A percentile compares a stretch with the other conserved stretches of the same genome.
Conservation (phyloP, 2,329 filamentous ascomycete species). For the Aspergillus persii region DNA sequence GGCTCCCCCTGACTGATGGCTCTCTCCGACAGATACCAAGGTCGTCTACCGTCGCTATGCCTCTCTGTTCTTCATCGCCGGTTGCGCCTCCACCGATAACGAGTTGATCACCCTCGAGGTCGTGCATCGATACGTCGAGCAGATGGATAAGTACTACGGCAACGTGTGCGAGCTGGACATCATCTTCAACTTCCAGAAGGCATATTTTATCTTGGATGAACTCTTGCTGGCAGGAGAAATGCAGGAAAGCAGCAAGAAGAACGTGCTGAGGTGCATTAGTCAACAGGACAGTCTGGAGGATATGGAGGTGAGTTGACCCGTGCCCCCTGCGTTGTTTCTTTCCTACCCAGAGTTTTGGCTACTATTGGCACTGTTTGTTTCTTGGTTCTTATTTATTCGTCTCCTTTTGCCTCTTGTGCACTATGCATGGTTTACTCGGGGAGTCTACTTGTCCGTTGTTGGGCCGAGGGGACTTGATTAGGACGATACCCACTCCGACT, state of each 20-base stretch:
- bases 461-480: no score
- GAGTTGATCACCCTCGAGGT: slow-evolving; percentile 98
- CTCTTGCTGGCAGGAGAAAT: slow-evolving; percentile 91
- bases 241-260: slow-evolving; percentile 99
- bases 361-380: background rate
- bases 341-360: background rate
- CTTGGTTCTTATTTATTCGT: background rate
- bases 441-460: no score
- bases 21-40: slow-evolving; percentile 72
- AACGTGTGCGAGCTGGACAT: slow-evolving; percentile 99
- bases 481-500: background rate
- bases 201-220: slow-evolving; percentile 98
- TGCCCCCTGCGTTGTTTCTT: slow-evolving; percentile 1
- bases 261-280: slow-evolving; percentile 89
- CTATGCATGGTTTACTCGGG: background rate
- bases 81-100: slow-evolving; percentile 95
- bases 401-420: background rate
- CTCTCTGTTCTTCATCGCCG: slow-evolving; percentile 98
- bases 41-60: slow-evolving; percentile 98
- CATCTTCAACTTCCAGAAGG: slow-evolving; percentile 99
- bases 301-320: slow-evolving; percentile 80
- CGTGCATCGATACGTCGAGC: slow-evolving; percentile 98
- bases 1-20: slow-evolving; percentile 2
- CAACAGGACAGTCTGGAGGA: slow-evolving; percentile 98
- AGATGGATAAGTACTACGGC: slow-evolving; percentile 99